Conservation (phyloP, 169 alveolate species). For the Plasmodium blacklocki region DNA sequence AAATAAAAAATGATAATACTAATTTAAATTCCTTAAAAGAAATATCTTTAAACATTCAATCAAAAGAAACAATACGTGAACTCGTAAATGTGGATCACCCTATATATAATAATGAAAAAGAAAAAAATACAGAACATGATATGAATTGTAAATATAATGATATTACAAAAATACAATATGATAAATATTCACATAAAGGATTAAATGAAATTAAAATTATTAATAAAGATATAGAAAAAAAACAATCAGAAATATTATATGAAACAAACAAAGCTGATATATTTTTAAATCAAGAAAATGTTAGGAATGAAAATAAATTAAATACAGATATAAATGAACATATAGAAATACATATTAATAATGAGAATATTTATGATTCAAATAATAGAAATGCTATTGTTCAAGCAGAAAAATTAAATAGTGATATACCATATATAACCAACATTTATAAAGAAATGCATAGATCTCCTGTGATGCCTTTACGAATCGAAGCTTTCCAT, state of each 20-base stretch:
- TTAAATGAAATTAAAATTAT: no score
- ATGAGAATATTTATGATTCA: not conserved
- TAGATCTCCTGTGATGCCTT: conserved; percentile 80
- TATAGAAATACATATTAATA: not conserved
- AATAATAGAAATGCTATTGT: conserved; percentile 21
- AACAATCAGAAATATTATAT: no score
- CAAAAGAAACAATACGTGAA: not conserved
- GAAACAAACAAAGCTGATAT: no score
- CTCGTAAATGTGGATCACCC: no score
- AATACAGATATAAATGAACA: not conserved
- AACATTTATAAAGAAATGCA: conserved; percentile 74
- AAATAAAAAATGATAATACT: conserved; percentile 5
- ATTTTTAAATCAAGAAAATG: not conserved
- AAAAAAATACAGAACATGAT: no score
- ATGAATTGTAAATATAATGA: no score
- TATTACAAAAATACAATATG: no score
- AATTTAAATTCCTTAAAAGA: not conserved
- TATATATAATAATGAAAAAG: no score
- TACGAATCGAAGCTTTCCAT: conserved; percentile 82
- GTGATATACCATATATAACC: conserved; percentile 66
- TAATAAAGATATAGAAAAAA: no score
- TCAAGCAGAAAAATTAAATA: conserved; percentile 64
- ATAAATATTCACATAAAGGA: no score
- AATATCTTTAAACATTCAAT: not conserved
- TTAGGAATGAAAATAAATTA: not conserved